Conservation (phyloP, 257 asterid species). For the Cordia subcordata region DNA sequence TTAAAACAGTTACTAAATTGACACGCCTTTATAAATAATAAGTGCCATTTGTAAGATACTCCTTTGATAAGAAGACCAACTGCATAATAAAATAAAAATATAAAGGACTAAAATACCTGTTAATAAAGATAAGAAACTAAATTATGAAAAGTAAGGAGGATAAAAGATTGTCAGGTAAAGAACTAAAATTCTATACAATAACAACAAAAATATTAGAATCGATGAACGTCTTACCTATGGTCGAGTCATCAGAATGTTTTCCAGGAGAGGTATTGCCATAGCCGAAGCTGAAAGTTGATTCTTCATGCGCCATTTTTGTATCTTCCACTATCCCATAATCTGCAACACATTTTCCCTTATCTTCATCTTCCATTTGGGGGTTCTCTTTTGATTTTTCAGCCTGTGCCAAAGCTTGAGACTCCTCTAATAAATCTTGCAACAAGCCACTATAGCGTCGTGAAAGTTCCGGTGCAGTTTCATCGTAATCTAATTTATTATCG, state of each 20-base stretch:
- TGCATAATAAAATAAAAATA: too few species aligned
- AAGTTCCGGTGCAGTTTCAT: constrained; percentile 17
- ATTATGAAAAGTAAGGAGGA: too few species aligned
- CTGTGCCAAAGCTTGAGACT: constrained; percentile 28
- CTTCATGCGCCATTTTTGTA: constrained; percentile 17
- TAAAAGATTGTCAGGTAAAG: too few species aligned
- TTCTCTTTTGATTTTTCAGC: constrained; percentile 6
- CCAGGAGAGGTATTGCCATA: constrained; percentile 18
- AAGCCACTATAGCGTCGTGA: constrained; percentile 36
- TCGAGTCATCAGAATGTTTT: constrained; percentile 25
- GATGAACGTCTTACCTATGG: constrained; percentile 9
- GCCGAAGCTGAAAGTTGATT: constrained; percentile 17
- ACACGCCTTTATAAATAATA: too few species aligned
- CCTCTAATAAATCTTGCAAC: constrained; percentile 47
- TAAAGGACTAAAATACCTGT: too few species aligned
- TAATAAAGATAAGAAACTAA: too few species aligned
- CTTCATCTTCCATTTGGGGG: neutral
- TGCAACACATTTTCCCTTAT: constrained; percentile 15
- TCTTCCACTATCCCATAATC: constrained; percentile 18
- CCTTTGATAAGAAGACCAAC: too few species aligned
- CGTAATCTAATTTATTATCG: constrained; percentile 31
- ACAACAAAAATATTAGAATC: neutral
- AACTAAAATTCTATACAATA: too few species aligned
- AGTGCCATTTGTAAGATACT: too few species aligned
- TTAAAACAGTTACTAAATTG: too few species aligned